Percentiles rank a stretch among this genome's conserved stretches.
phyloP scores from a whole-genome alignment of 805 yeast species.

The Cyberlindnera euphorbiiphila region DNA sequence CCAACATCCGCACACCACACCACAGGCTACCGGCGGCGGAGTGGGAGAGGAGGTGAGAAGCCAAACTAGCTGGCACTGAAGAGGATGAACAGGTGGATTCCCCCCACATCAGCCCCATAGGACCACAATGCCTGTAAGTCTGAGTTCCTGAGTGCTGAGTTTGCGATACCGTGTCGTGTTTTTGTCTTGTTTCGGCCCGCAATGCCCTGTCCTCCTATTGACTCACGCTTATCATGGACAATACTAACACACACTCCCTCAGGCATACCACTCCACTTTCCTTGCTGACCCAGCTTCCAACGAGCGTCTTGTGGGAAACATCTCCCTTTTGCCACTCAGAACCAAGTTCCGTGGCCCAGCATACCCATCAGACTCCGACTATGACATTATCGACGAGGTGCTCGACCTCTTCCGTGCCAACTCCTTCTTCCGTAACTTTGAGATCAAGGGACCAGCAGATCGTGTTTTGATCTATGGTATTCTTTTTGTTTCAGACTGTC shows the following conservation, averaged over 20 bases:
- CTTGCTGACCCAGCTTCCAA: conserved; percentile 55
- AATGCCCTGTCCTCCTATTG: too few relatives aligned
- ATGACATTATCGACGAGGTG: conserved; percentile 89
- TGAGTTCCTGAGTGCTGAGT: too few relatives aligned
- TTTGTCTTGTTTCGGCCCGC: too few relatives aligned
- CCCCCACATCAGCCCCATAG: too few relatives aligned
- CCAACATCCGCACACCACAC: too few relatives aligned
- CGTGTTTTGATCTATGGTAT: conserved; percentile 92
- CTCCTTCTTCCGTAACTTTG: conserved; percentile 94
- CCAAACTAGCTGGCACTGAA: too few relatives aligned
- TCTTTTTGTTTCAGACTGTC: conserved; percentile 80
- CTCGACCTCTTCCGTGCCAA: conserved; percentile 92
- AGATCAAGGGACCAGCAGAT: conserved; percentile 93
- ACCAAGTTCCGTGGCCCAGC: conserved; percentile 91
- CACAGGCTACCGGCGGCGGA: too few relatives aligned
- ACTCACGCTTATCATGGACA: not conserved
- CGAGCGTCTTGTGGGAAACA: conserved; percentile 64
- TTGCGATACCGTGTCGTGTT: too few relatives aligned
- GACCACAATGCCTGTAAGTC: too few relatives aligned
- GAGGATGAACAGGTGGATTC: too few relatives aligned
- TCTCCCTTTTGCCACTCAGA: conserved; percentile 79
- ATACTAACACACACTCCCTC: too few relatives aligned
- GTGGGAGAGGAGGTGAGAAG: too few relatives aligned
- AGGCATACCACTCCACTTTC: conserved; percentile 80
- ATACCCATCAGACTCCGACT: conserved; percentile 68